Evolutionary conservation across 345 rosid genomes (phyloP).

Genomic region (Murraya paniculata): DNA sequence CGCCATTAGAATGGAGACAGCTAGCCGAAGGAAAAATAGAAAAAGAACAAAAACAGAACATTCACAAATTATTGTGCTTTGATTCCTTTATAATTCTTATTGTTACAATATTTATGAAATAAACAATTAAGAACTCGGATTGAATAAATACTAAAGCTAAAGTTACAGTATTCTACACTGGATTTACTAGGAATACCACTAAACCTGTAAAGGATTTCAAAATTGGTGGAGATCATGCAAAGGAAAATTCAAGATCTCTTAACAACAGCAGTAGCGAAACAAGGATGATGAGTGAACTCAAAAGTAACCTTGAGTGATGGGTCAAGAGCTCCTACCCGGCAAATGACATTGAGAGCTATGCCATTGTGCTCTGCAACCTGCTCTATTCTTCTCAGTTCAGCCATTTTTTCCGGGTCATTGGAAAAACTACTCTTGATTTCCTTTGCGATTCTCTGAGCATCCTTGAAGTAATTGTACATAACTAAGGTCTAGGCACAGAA

Average conservation of each 20-base stretch:
- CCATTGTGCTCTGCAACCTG: constrained; percentile 93
- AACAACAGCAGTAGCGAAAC: constrained; percentile 81
- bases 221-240: constrained; percentile 28
- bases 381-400: constrained; percentile 72
- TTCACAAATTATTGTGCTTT: no score
- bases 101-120: constrained; percentile 12
- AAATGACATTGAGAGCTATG: constrained; percentile 64
- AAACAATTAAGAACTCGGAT: constrained; percentile 13
- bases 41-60: not conserved
- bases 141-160: constrained; percentile 11
- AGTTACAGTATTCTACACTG: constrained; percentile 37
- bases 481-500: constrained; percentile 44
- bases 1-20: not conserved
- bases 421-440: constrained; percentile 75
- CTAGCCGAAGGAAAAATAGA: not conserved
- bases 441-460: constrained; percentile 79
- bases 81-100: not conserved
- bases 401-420: constrained; percentile 62
- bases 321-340: constrained; percentile 53
- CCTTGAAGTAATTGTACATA: constrained; percentile 74
- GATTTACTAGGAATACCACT: constrained; percentile 15
- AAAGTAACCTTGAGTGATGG: constrained; percentile 81
- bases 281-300: constrained; percentile 89
- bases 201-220: constrained; percentile 26
- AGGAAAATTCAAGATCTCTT: constrained; percentile 63